Evolutionary conservation across 2,329 filamentous ascomycete species (phyloP).

Genomic region (Pyricularia sp.): DNA sequence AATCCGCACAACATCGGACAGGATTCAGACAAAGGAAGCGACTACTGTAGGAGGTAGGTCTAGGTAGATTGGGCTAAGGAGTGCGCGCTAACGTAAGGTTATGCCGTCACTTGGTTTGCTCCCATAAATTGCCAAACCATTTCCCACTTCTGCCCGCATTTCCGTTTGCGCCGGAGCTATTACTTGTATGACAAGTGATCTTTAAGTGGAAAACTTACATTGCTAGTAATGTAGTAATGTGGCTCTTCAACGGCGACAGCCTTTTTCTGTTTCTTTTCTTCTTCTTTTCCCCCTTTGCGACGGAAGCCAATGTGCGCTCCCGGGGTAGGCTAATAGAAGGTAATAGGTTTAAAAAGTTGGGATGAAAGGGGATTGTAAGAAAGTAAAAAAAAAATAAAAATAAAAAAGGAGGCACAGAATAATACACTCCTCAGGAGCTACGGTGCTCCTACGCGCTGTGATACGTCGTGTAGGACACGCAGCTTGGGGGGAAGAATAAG

Average conservation of each 20-base stretch:
- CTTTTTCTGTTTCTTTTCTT: not conserved
- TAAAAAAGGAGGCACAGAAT: too few species aligned
- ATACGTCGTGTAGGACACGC: not conserved
- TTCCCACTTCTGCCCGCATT: not conserved
- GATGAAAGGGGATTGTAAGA: not conserved
- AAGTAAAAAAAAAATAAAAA: not conserved
- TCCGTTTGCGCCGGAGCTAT: not conserved
- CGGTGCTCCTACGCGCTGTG: not conserved
- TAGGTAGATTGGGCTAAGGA: not conserved
- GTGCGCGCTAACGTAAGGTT: not conserved
- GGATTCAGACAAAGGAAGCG: not conserved
- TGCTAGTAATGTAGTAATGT: not conserved
- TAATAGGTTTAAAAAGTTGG: not conserved
- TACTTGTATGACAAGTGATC: not conserved
- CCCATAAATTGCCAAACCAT: not conserved
- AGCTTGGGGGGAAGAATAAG: not conserved
- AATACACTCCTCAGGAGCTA: not conserved
- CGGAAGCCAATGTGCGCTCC: not conserved
- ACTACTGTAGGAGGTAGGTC: not conserved
- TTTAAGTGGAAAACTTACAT: not conserved
- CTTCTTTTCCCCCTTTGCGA: not conserved
- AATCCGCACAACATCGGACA: not conserved
- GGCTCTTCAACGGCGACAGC: not conserved
- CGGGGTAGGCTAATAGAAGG: not conserved
- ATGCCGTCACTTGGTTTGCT: not conserved